Evolutionary conservation across 768 basidiomycete genomes (phyloP), one percentile per base, ranked within the genome.

Genomic region (Amylocystis lapponica): DNA sequence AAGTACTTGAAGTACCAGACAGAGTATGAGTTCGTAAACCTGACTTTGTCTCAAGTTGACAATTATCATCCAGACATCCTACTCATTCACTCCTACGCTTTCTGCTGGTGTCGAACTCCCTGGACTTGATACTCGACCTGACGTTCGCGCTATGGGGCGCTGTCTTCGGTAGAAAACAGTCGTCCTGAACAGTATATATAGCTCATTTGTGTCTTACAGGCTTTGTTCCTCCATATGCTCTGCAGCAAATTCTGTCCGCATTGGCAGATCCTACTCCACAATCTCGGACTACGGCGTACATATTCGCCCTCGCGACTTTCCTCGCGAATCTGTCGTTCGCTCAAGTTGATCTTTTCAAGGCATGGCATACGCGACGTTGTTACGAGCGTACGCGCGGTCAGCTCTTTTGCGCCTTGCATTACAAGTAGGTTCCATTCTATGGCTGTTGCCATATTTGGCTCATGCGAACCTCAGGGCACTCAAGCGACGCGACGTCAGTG

Each of bases 381-480:
- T 86, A 86, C 53, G 83, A 86, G 54, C 69, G 83, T 10, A 83
- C 82, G 22, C 69, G 83, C 5, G 83, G 83, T 4, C 81, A 83
- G 53, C 65, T 86, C 1, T 84, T 86, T 51, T 84, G 83, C 51
- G 69, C 74, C 14, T 57, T 86, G 21, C 83, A 86, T 57, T 79
- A 79, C 54, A 86, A 86, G 53, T 51, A 26, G 2, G 53, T 42
- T 3, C 16, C n/a, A n/a, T 11, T 38, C 14, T 16, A 3, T n/a
- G 4, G 23, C 7, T 21, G 11, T 12, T 4, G 2, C 5, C 11
- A 14, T 3, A 16, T 19, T 10, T 16, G 14, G 17, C 13, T 31
- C 27, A 3, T 4, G 14, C 3, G 1, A 21, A 9, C 9, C 21
- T 16, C 23, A 54, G 53, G 57, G 74, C 81, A 0, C 59, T 86